Percentiles rank a stretch among this genome's conserved stretches.
These are phyloP conservation scores for Soucietia sequanensis DNA, from an alignment of 805 yeast genomes.

Conservation along the genomic window DNA sequence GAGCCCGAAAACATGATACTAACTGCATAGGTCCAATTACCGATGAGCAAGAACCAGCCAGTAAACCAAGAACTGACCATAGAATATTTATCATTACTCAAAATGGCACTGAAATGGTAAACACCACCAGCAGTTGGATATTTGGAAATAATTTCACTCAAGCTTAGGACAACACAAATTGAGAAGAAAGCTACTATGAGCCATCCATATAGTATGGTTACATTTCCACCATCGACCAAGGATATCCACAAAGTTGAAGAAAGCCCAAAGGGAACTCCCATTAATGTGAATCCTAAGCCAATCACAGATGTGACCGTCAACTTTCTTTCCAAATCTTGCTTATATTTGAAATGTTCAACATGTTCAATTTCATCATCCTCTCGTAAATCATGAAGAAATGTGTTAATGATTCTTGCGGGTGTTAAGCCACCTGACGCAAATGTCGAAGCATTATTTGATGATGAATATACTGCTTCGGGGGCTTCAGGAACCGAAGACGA, in stretches of 20 bases:
- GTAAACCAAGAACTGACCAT: constrained; percentile 68
- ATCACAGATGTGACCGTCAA: constrained; percentile 68
- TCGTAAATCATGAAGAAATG: constrained; percentile 13
- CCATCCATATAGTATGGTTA: constrained; percentile 77
- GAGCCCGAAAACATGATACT: constrained; percentile 76
- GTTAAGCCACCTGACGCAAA: constrained; percentile 3
- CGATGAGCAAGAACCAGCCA: constrained; percentile 72
- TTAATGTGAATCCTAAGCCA: constrained; percentile 75
- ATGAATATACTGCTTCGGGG: no score
- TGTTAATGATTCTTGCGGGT: constrained; percentile 12
- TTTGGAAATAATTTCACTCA: constrained; percentile 75
- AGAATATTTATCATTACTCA: constrained; percentile 59
- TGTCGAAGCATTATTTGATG: neutral
- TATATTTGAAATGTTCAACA: constrained; percentile 71
- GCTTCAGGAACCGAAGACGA: no score
- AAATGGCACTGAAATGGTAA: constrained; percentile 72
- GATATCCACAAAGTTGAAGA: constrained; percentile 73
- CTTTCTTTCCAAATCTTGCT: constrained; percentile 67
- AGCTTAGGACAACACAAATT: constrained; percentile 62
- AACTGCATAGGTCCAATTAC: constrained; percentile 76
- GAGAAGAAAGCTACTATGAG: constrained; percentile 62
- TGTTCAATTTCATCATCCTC: constrained; percentile 49
- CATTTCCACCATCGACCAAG: constrained; percentile 72
- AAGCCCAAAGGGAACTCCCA: constrained; percentile 81
- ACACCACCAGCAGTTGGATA: constrained; percentile 77